Evolutionary conservation across 2,329 filamentous ascomycete species (phyloP), one percentile per base, ranked within the genome.

Genomic region (Claviceps sorghi): DNA sequence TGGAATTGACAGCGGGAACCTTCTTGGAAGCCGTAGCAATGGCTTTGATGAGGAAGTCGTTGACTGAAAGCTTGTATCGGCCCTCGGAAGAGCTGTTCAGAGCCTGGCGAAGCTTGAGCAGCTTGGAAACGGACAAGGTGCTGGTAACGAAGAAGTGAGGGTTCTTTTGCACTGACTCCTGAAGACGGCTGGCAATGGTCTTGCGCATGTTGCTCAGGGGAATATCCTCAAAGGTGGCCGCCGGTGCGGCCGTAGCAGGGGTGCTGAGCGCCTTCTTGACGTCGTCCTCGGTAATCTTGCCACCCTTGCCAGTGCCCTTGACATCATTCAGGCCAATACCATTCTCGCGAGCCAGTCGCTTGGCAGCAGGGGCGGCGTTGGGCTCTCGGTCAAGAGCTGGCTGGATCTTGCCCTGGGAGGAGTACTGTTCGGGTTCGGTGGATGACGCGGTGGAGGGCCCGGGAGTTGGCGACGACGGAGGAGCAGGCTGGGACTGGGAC

Each of bases 51-150:
- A 98, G 78, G 79, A 98, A 95, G 73, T 98, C 93, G 73, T 98
- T 98, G 73, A 98, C 88, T n/a, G 90, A 96, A 54, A 98, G 86
- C 82, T 96, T 98, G 82, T 95, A 98, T 72, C 89, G 83, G 73
- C 91, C 93, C 57, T 95, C 84, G 48, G 88, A 77, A 13, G 86
- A 83, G 66, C 82, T 80, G 75, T 98, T 98, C 60, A 98, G 82
- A 54, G 91, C 89, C 72, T 88, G 81, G 64, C 93, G 89, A 62
- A 98, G 89, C 78, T 96, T 97, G 64, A 95, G 76, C 48, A 98
- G 86, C 80, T 97, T 97, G 70, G 77, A 80, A 58, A 98, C 93
- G 54, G 91, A 97, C 66, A 98, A 80, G 61, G 82, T 82, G 63
- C 88, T 85, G 62, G 88, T 88, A 64, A 98, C 91, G 68, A 91